These are phyloP conservation scores for Pascua sp. DNA, from an alignment of 1,284 basidiomycete genomes.

Conservation along the genomic window DNA sequence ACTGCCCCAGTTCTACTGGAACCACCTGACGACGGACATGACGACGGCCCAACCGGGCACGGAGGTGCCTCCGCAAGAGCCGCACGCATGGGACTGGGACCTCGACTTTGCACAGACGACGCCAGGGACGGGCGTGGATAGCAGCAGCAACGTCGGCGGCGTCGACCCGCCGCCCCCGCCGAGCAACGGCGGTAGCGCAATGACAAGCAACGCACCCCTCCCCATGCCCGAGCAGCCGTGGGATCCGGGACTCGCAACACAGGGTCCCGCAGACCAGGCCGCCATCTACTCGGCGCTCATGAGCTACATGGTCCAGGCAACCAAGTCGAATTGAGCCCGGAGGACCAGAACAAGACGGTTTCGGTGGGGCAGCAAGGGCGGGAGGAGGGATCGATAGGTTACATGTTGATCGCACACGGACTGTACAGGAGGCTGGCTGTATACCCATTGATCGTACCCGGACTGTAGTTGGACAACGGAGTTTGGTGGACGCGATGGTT, in stretches of 20 bases:
- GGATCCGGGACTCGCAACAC: background rate
- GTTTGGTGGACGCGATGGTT: no score
- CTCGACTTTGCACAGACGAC: background rate
- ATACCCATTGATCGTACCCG: no score
- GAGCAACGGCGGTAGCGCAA: background rate
- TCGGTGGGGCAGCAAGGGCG: no score
- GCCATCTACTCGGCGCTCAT: slow-evolving; percentile 29
- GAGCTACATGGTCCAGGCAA: slow-evolving; percentile 29
- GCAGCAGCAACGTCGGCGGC: background rate
- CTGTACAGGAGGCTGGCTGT: no score
- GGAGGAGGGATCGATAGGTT: no score
- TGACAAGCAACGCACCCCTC: background rate
- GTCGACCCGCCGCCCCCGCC: background rate
- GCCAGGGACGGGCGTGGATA: background rate
- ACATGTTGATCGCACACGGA: no score
- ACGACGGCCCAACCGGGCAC: background rate
- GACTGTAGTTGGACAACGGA: no score
- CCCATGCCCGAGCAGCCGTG: background rate
- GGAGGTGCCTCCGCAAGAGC: background rate
- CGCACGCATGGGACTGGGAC: slow-evolving; percentile 8
- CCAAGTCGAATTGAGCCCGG: slow-evolving; percentile 5
- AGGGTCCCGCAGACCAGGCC: slow-evolving; percentile 12
- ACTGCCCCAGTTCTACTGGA: slow-evolving; percentile 41
- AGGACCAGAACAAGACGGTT: no score
- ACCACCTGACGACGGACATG: slow-evolving; percentile 22